phyloP scores from a whole-genome alignment of 371 early-diverging fungal genomes.

The Rhizopus sp. region DNA sequence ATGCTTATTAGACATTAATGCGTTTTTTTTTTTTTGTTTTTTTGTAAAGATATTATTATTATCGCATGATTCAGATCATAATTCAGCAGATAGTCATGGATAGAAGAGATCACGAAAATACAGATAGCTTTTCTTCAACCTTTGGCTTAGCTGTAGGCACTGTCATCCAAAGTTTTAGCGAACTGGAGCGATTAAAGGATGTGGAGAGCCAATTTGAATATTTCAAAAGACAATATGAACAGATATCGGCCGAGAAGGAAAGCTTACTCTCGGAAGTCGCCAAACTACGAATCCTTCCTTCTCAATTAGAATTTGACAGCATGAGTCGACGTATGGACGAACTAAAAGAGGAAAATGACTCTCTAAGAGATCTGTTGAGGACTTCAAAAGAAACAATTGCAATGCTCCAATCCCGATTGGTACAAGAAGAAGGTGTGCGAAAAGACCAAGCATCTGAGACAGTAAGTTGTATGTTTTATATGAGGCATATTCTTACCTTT shows the following conservation, averaged over 20 bases:
- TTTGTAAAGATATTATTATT: constrained; percentile 55
- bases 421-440: background rate
- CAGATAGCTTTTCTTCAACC: constrained; percentile 48
- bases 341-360: constrained; percentile 29
- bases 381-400: constrained; percentile 37
- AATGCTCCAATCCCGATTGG: constrained; percentile 17
- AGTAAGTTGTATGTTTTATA: background rate
- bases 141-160: constrained; percentile 32
- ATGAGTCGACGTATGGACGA: constrained; percentile 11
- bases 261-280: constrained; percentile 22
- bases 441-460: background rate
- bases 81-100: constrained; percentile 81
- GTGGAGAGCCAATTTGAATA: constrained; percentile 53
- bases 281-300: constrained; percentile 22
- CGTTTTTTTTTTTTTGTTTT: no score
- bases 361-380: constrained; percentile 24
- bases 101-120: constrained; percentile 48
- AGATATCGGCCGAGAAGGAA: constrained; percentile 24
- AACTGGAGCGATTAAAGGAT: constrained; percentile 65
- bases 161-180: constrained; percentile 69
- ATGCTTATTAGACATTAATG: background rate
- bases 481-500: no score
- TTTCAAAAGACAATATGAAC: constrained; percentile 31
- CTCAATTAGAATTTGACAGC: constrained; percentile 16
- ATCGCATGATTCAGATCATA: constrained; percentile 75